phyloP scores from a whole-genome alignment of 257 asterid genomes.

The Przewalskia tangutica region DNA sequence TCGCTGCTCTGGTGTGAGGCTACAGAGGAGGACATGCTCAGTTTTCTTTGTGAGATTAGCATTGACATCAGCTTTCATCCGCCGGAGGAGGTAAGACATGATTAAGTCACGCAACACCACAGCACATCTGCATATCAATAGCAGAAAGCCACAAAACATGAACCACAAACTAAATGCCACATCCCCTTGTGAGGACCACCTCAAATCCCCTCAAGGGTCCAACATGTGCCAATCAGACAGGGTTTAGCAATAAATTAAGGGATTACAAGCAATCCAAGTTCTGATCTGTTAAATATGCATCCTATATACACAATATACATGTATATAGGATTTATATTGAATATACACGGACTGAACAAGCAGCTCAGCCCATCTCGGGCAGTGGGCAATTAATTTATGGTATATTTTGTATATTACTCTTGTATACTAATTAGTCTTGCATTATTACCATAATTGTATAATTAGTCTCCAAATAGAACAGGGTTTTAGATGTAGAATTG shows the following conservation, averaged over 20 bases:
- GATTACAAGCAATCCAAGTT: not conserved
- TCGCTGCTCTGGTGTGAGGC: conserved; percentile 81
- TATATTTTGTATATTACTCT: no score
- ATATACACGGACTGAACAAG: no score
- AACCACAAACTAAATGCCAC: not conserved
- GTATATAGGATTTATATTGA: no score
- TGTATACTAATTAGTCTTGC: no score
- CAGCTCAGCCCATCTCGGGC: no score
- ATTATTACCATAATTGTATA: no score
- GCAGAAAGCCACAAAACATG: not conserved
- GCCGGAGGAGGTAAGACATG: conserved; percentile 97
- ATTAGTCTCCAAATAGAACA: no score
- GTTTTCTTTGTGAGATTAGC: conserved; percentile 92
- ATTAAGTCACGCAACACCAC: conserved; percentile 91
- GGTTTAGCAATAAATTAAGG: not conserved
- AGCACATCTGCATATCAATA: conserved; percentile 66
- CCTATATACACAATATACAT: no score
- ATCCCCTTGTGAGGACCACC: not conserved
- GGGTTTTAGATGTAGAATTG: no score
- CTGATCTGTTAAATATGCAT: no score
- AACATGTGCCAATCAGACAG: not conserved
- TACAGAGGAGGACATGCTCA: conserved; percentile 95
- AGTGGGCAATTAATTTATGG: no score
- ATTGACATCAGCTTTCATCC: conserved; percentile 91
- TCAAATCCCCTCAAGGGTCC: not conserved